Conservation (phyloP, 495 filamentous ascomycete species). For the Choiromyces venosus region DNA sequence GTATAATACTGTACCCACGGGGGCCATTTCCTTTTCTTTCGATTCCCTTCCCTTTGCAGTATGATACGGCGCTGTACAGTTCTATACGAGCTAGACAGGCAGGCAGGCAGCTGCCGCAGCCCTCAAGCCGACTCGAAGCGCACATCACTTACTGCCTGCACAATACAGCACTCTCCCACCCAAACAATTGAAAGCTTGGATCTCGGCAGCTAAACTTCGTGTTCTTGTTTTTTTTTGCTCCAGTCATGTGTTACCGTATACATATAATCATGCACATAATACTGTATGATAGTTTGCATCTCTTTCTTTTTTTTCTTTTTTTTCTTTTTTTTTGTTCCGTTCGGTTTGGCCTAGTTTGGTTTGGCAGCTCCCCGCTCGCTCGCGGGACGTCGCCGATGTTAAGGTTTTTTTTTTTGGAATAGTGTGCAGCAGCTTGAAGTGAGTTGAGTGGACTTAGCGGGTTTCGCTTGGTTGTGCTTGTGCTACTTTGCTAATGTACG, state of each 20-base stretch:
- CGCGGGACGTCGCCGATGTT: background rate
- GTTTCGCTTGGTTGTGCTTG: background rate
- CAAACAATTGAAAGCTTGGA: background rate
- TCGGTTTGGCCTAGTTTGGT: background rate
- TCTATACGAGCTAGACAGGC: no score
- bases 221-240: background rate
- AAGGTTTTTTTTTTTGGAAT: background rate
- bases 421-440: background rate
- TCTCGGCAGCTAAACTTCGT: background rate
- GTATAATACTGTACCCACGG: background rate
- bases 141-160: no score
- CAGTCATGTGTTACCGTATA: background rate
- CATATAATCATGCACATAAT: no score
- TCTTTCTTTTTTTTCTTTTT: background rate
- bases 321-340: background rate
- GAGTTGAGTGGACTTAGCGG: background rate
- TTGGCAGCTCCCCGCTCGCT: background rate
- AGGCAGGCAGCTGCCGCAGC: no score
- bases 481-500: background rate
- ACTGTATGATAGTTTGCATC: background rate
- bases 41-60: background rate
- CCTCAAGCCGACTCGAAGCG: no score
- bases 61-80: background rate
- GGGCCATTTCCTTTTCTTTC: background rate
- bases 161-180: background rate